These are phyloP conservation scores for Hygrocybe punicea DNA, from an alignment of 768 basidiomycete genomes.

Conservation along the genomic window DNA sequence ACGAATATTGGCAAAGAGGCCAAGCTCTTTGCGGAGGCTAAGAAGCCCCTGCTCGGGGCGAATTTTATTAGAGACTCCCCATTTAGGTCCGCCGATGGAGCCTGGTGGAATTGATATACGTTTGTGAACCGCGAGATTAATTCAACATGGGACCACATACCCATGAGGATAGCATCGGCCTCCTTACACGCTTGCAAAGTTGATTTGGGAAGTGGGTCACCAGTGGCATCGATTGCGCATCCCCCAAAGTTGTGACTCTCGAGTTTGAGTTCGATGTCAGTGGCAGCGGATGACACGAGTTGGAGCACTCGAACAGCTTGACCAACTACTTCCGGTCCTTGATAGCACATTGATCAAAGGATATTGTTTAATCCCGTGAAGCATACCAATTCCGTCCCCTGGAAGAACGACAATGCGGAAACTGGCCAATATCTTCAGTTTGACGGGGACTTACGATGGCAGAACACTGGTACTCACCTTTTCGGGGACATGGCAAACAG, in stretches of 20 bases:
- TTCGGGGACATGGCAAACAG: slow-evolving; percentile 42
- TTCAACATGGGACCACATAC: slow-evolving; percentile 40
- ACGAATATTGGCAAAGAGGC: slow-evolving; percentile 96
- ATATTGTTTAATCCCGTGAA: slow-evolving; percentile 9
- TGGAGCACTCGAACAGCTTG: slow-evolving; percentile 85
- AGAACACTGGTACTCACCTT: slow-evolving; percentile 34
- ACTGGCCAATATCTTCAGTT: slow-evolving; percentile 37
- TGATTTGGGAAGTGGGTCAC: slow-evolving; percentile 79
- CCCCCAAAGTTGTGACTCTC: slow-evolving; percentile 84
- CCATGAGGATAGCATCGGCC: slow-evolving; percentile 95
- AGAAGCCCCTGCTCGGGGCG: slow-evolving; percentile 93
- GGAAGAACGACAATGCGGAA: slow-evolving; percentile 86
- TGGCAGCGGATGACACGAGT: slow-evolving; percentile 56
- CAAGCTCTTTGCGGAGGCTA: slow-evolving; percentile 82
- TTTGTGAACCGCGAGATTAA: slow-evolving; percentile 5
- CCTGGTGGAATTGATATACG: slow-evolving; percentile 45
- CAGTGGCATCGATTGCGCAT: slow-evolving; percentile 82
- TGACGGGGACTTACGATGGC: not conserved
- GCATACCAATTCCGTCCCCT: slow-evolving; percentile 93
- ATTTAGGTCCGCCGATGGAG: slow-evolving; percentile 98
- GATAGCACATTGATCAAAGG: slow-evolving; percentile 4
- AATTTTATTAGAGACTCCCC: slow-evolving; percentile 85
- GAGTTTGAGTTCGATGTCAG: slow-evolving; percentile 69
- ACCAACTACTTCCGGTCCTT: slow-evolving; percentile 84
- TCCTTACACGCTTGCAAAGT: slow-evolving; percentile 87